phyloP scores from a whole-genome alignment of 2,329 filamentous ascomycete species.

The Leptodontidium sp. region DNA sequence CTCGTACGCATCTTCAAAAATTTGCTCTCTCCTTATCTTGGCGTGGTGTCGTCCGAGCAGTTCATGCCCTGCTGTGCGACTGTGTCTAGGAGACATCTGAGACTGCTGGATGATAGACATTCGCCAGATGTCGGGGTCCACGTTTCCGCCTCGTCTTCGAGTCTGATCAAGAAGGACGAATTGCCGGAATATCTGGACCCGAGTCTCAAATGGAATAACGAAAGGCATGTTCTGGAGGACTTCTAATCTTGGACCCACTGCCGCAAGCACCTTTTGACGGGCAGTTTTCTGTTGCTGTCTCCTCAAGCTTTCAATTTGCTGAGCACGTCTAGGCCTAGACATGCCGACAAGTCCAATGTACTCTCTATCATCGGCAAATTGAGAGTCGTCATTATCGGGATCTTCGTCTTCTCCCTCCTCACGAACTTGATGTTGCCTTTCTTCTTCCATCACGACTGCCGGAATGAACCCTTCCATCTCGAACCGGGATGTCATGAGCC shows the following conservation, averaged over 20 bases:
- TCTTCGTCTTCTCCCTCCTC: conserved; percentile 66
- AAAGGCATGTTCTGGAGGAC: conserved; percentile 97
- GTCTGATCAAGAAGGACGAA: conserved; percentile 87
- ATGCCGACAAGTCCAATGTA: conserved; percentile 59
- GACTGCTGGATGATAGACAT: conserved; percentile 60
- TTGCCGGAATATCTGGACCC: conserved; percentile 91
- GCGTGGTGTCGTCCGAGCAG: conserved; percentile 73
- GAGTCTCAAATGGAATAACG: conserved; percentile 89
- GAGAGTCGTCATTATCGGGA: conserved; percentile 52
- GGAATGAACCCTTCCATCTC: conserved; percentile 89
- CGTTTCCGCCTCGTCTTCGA: conserved; percentile 73
- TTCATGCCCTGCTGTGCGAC: conserved; percentile 43
- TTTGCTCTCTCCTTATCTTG: conserved; percentile 76
- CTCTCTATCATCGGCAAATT: conserved; percentile 40
- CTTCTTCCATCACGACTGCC: conserved; percentile 87
- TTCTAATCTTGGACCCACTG: conserved; percentile 85
- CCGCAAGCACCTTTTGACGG: conserved; percentile 75
- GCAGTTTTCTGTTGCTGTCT: conserved; percentile 71
- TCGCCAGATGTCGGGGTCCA: conserved; percentile 80
- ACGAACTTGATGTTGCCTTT: conserved; percentile 74
- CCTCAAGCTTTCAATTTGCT: conserved; percentile 67
- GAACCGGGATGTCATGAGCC: conserved; percentile 90
- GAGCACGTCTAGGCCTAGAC: conserved; percentile 67
- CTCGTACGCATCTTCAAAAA: conserved; percentile 87
- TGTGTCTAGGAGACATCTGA: conserved; percentile 32